phyloP scores from a whole-genome alignment of 169 alveolate genomes.

The Plasmodium vinckei region DNA sequence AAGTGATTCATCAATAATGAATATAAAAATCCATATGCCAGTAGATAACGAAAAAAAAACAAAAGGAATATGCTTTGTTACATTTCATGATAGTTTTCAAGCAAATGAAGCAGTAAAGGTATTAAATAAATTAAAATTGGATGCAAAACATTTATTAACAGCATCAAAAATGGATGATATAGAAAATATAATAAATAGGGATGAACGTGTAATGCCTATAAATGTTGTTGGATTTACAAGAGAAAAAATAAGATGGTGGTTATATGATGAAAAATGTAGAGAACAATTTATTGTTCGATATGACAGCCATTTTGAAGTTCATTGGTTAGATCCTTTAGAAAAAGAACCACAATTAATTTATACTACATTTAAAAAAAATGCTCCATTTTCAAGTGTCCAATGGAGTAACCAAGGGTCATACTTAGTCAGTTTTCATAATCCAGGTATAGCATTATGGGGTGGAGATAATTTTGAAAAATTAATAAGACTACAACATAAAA shows the following conservation, averaged over 20 bases:
- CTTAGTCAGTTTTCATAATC: conserved; percentile 91
- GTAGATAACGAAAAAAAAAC: conserved; percentile 78
- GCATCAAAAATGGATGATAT: conserved; percentile 72
- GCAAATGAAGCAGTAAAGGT: conserved; percentile 77
- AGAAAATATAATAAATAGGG: conserved; percentile 64
- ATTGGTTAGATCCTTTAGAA: conserved; percentile 91
- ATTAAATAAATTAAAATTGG: conserved; percentile 58
- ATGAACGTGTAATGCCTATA: conserved; percentile 63
- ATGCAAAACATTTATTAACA: conserved; percentile 70
- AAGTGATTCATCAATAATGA: conserved; percentile 77
- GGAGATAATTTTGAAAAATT: conserved; percentile 90
- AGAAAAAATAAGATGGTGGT: conserved; percentile 90
- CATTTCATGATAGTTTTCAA: conserved; percentile 79
- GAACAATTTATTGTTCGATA: conserved; percentile 92
- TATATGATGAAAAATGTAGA: conserved; percentile 86
- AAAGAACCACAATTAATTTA: conserved; percentile 88
- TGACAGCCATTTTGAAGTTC: conserved; percentile 89
- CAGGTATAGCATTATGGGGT: conserved; percentile 93
- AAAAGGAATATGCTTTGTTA: conserved; percentile 78
- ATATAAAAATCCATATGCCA: conserved; percentile 77
- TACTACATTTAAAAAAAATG: conserved; percentile 89
- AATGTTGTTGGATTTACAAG: conserved; percentile 88
- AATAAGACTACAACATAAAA: conserved; percentile 90
- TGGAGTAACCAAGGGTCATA: conserved; percentile 94
- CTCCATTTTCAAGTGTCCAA: conserved; percentile 92